Percentiles rank a stretch among this genome's conserved stretches.
These are phyloP conservation scores for Coemansia sp. DNA, from an alignment of 192 early-diverging fungal species.

Conservation along the genomic window DNA sequence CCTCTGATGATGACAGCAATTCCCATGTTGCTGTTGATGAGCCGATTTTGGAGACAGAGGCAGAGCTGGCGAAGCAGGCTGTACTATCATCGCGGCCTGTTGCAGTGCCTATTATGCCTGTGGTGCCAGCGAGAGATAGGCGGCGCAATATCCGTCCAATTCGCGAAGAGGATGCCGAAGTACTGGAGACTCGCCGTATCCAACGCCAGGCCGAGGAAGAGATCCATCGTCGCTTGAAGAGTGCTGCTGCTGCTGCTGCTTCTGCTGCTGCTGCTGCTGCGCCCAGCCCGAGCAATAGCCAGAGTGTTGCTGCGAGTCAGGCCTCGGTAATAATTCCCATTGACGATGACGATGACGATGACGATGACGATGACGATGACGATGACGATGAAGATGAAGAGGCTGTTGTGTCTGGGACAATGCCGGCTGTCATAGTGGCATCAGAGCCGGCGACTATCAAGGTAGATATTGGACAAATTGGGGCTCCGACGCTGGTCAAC, in stretches of 20 bases:
- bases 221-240: slow-evolving; percentile 12
- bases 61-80: not conserved
- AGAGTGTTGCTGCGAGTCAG: not conserved
- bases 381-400: not conserved
- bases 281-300: not conserved
- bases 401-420: slow-evolving; percentile 8
- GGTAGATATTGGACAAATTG: slow-evolving; percentile 1
- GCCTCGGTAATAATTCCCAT: not conserved
- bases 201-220: slow-evolving; percentile 7
- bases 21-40: not conserved
- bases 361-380: not conserved
- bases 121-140: not conserved
- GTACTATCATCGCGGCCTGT: not conserved
- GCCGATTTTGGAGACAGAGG: not conserved
- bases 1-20: not conserved
- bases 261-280: no score
- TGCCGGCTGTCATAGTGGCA: not conserved
- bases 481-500: slow-evolving; percentile 57
- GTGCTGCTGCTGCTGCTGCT: not conserved
- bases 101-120: no score
- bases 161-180: slow-evolving; percentile 20
- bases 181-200: slow-evolving; percentile 19
- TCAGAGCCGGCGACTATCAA: not conserved
- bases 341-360: not conserved
- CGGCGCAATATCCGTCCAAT: slow-evolving; percentile 42